Base-by-base conservation (phyloP, 345 rosid genomes). In the Eucalyptus pumila region DNA sequence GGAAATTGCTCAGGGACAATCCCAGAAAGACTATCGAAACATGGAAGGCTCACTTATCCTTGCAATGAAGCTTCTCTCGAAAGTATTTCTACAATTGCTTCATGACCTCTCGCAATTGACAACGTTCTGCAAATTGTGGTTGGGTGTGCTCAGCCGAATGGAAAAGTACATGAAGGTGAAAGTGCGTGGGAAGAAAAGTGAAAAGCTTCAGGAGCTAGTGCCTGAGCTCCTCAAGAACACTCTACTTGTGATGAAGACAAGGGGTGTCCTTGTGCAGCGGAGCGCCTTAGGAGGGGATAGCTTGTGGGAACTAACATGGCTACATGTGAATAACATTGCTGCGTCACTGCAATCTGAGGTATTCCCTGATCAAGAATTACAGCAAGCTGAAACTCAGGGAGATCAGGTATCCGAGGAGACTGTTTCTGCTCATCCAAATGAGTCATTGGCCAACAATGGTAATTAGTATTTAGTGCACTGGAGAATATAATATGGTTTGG, bases 241-340 rank as follows among this genome's bases (percentile, higher is more conserved):
- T 58, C 93, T 98, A 94, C 90, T 95, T 10, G 96, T 91, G 87
- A 97, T 98, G 99, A 97, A 98, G 94, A 91, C 94, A 30, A 94
- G 89, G 93, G 99, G 97, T 13, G 96, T 97, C 87, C 97, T 97
- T 44, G 89, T 94, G 87, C 99, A 95, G 88, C 96, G 99, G 93
- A 94, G 97, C 93, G 96, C 98, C 3, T 91, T 97, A 9, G 98
- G 98, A 86, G 98, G 99, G 89, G 99, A 97, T 91, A 98, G 98
- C 92, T 94, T 97, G 91, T 98, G 99, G 99, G 99, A 98, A 90
- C 92, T 96, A 52, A 97, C 99, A 52, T 98, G 99, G 99, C 96
- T 96, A 44, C 99, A 98, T 90, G 96, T 97, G 86, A 97, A 97
- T 88, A 98, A 95, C 93, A 95, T 98, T 67, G 93, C 92, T 72